Evolutionary conservation across 805 yeast species (phyloP), one percentile per base, ranked within the genome.

Genomic region (Candida orba): DNA sequence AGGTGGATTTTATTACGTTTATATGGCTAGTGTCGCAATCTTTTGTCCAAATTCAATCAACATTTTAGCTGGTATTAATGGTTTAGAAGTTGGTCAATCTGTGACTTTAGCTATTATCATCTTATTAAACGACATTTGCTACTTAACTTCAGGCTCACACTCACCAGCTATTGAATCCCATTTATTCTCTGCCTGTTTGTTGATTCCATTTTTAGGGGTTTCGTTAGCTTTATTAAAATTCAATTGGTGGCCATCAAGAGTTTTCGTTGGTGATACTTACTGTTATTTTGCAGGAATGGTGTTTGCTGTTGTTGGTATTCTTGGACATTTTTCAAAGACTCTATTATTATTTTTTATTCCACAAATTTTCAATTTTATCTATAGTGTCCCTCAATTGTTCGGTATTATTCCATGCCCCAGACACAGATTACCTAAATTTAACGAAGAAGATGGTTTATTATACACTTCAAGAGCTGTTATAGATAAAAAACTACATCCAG

Each of bases 241-340:
- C 68, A 93, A 93, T 60, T 84, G 90, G 83, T 93, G 72, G 68
- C 99, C 99, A 1, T 88, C 99, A 0, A 67, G 67, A 44, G 98
- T 88, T 1, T 93, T 93, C 66, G 99, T 93, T 8, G 99, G 99
- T 27, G 99, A 93, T 60, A 91, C 99, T 1, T 93, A 84, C 69
- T 93, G 99, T 66, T 93, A 93, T 65, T 90, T 93, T 63, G 88
- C 96, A 23, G 99, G 99, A 4, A 93, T 93, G 99, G 95, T 93
- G 1, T 89, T 93, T 64, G 99, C 98, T 0, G 93, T 90, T 24
- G 96, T 87, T 27, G 98, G 97, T 1, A 93, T 93, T 31, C 72
- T 87, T 46, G 98, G 98, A 1, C 99, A 93, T 68, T 93, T 90
- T 63, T 87, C 96, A 36, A 93, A 93, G 65, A 93, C 99, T 0